Percentiles rank a stretch among this genome's conserved stretches.
These are phyloP conservation scores for Mangifera indica DNA, from an alignment of 345 rosid genomes.

Conservation along the genomic window DNA sequence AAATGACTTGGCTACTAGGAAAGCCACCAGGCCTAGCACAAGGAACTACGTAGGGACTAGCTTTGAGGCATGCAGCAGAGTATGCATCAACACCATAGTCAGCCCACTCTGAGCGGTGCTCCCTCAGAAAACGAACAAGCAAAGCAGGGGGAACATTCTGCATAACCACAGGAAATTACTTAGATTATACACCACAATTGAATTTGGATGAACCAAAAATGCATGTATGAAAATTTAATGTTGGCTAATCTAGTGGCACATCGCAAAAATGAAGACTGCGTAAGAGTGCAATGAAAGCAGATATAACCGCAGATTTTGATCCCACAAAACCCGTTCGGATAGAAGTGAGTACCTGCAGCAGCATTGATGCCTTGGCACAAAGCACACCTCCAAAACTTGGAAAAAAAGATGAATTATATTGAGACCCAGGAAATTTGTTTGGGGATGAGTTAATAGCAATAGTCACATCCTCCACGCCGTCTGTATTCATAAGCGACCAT, in stretches of 20 bases:
- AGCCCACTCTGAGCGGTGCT: conserved; percentile 98
- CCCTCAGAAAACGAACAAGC: conserved; percentile 87
- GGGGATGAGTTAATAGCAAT: conserved; percentile 74
- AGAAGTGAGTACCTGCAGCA: conserved; percentile 66
- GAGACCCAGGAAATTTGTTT: conserved; percentile 68
- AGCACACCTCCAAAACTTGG: conserved; percentile 89
- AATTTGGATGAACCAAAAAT: neutral
- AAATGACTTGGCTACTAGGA: conserved; percentile 85
- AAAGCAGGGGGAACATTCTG: conserved; percentile 93
- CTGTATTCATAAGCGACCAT: conserved; percentile 80
- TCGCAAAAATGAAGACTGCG: neutral
- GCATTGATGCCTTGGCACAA: conserved; percentile 94
- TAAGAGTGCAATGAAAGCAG: neutral
- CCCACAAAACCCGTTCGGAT: neutral
- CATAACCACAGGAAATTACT: conserved; percentile 11
- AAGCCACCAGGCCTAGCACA: conserved; percentile 83
- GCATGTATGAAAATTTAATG: neutral
- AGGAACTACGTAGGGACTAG: conserved; percentile 85
- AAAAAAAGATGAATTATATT: conserved; percentile 55
- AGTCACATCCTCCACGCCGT: conserved; percentile 88
- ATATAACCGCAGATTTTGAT: neutral
- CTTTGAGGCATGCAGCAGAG: conserved; percentile 78
- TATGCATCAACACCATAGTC: conserved; percentile 88
- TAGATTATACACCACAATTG: neutral
- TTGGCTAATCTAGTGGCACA: neutral